A percentile compares a stretch with the other conserved stretches of the same genome.
These are phyloP conservation scores for Schrenkiella parvula DNA, from an alignment of 345 rosid species.

Conservation along the genomic window DNA sequence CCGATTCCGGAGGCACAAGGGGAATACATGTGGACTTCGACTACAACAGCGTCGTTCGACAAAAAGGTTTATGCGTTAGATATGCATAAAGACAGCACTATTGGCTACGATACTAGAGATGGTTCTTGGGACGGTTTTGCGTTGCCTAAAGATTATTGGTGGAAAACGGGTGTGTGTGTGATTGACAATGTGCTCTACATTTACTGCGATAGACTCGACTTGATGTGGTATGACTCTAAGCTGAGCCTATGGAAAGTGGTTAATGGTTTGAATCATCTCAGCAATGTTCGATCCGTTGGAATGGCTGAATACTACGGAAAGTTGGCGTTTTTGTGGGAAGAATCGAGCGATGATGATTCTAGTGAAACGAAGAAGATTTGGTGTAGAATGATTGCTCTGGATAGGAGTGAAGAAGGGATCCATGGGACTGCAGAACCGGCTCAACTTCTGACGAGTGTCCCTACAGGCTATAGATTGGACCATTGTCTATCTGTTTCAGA, in stretches of 20 bases:
- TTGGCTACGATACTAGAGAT: constrained; percentile 4
- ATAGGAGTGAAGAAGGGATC: neutral
- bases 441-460: neutral
- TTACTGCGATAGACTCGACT: neutral
- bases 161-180: neutral
- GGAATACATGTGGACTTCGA: neutral
- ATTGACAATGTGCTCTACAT: neutral
- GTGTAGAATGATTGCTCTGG: neutral
- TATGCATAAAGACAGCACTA: rapidly evolving
- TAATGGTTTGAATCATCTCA: neutral
- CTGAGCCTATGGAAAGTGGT: constrained; percentile 1
- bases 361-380: neutral
- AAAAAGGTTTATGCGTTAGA: neutral
- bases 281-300: neutral
- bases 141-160: neutral
- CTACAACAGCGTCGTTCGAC: neutral
- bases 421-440: neutral
- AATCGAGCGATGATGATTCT: neutral
- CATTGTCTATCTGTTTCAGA: neutral
- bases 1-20: neutral
- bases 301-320: neutral
- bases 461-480: neutral
- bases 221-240: constrained; percentile 9
- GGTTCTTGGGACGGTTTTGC: neutral
- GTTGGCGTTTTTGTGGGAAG: neutral